Evolutionary conservation across 192 early-diverging fungal species (phyloP).

Genomic region (Coemansia sp.): DNA sequence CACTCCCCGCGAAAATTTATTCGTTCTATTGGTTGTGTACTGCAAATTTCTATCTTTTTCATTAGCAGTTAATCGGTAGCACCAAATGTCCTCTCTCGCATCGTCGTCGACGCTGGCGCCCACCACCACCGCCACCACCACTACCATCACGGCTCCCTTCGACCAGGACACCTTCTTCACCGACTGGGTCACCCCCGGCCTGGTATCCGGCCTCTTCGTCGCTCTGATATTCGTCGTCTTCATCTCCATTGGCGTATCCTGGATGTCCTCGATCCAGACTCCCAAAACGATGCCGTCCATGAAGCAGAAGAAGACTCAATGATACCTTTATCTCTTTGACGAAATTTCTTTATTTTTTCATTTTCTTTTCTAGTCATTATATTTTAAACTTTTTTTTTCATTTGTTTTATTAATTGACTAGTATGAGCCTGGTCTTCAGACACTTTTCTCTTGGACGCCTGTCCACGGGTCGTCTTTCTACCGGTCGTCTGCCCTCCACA

Average conservation of each 20-base stretch:
- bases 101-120: conserved; percentile 9
- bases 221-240: conserved; percentile 31
- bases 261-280: conserved; percentile 46
- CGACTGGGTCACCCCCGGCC: conserved; percentile 53
- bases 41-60: neutral
- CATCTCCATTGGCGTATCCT: conserved; percentile 43
- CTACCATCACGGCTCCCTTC: conserved; percentile 17
- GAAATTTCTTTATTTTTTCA: neutral
- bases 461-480: neutral
- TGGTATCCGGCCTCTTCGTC: conserved; percentile 41
- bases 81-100: conserved; percentile 1
- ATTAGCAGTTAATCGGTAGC: neutral
- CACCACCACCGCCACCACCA: conserved; percentile 14
- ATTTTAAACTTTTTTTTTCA: neutral
- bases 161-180: conserved; percentile 50
- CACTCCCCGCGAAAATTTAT: no score
- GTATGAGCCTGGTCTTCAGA: neutral
- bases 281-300: conserved; percentile 44
- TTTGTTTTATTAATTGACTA: neutral
- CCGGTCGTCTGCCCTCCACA: neutral
- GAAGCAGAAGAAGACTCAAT: conserved; percentile 49
- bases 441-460: neutral
- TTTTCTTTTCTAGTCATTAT: neutral
- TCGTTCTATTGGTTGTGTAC: neutral
- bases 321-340: neutral